Evolutionary conservation across 2,329 filamentous ascomycete species (phyloP), one percentile per base, ranked within the genome.

Genomic region (Fusarium chuoi): DNA sequence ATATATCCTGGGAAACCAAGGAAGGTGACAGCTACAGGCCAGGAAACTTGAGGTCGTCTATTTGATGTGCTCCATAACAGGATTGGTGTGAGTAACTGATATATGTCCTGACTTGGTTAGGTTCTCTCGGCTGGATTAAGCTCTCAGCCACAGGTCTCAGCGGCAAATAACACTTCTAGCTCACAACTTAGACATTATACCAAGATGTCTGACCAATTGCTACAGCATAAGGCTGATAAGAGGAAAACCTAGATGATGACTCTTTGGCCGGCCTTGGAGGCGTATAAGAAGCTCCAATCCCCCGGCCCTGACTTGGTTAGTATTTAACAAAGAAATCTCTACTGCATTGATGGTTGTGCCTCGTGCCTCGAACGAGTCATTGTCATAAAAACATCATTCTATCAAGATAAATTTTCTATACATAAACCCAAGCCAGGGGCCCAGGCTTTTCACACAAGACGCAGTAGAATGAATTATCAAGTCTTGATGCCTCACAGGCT

Each of bases 401-500:
- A 64, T n/a, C 28, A 61, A 17, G 17, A 60, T n/a, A 33, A 38
- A 28, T 20, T 17, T 22, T 18, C 24, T 30, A 28, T 18, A 15
- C 15, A 38, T 58, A 35, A 38, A 13, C 18, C 26, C 15, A 28
- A 28, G 14, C 22, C 24, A 55, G 20, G 15, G 36, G 35, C 20
- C 12, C 24, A 14, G 18, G 30, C 15, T 26, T 17, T 51, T 62
- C 42, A 49, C 64, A 36, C 55, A 59, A 46, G 39, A 33, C 22
- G 26, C 18, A 42, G 30, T 33, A 60, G 44, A 28, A 26, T 45
- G 26, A 35, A 49, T 74, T 73, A 58, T 44, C 22, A 59, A 48
- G 20, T 59, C 26, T 45, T 39, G 55, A 72, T 36, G 49, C 58
- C 68, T 15, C 35, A 38, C 35, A 71, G 24, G 62, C 45, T 66